These are phyloP conservation scores for Dispira parvispora DNA, from an alignment of 192 early-diverging fungal genomes.

Conservation along the genomic window DNA sequence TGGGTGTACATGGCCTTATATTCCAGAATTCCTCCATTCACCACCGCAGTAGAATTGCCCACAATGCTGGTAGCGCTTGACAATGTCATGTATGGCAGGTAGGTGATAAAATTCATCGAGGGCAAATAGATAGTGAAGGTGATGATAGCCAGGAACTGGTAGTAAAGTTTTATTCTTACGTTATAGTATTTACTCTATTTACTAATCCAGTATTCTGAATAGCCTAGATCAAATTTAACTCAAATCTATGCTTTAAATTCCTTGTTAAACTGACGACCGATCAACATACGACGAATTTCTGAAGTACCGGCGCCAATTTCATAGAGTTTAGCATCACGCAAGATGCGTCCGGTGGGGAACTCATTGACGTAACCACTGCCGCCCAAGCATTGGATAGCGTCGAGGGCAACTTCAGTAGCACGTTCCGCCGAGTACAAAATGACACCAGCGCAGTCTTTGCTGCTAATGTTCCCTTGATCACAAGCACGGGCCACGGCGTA, in stretches of 20 bases:
- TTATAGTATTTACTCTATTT: background rate
- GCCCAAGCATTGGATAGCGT: conserved; percentile 88
- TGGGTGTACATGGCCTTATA: background rate
- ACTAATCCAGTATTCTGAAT: background rate
- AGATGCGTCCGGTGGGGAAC: conserved; percentile 66
- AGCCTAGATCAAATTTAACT: background rate
- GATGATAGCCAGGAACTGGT: too few relatives aligned
- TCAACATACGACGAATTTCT: conserved; percentile 85
- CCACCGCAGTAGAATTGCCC: background rate
- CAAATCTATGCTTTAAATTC: conserved; percentile 16
- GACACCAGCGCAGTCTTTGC: conserved; percentile 87
- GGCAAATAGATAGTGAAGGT: too few relatives aligned
- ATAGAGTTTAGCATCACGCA: conserved; percentile 88
- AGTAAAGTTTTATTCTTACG: background rate
- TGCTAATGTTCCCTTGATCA: conserved; percentile 57
- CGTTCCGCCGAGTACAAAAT: conserved; percentile 89
- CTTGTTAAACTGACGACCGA: conserved; percentile 67
- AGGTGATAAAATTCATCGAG: too few relatives aligned
- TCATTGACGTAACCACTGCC: conserved; percentile 94
- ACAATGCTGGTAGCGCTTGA: background rate
- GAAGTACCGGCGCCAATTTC: conserved; percentile 94
- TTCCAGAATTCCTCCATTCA: background rate
- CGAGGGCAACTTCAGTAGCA: conserved; percentile 81
- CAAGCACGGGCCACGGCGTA: conserved; percentile 82
- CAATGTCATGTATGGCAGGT: background rate